These are phyloP conservation scores for Eucalyptus fibrosa DNA, from an alignment of 345 rosid genomes.

Conservation along the genomic window DNA sequence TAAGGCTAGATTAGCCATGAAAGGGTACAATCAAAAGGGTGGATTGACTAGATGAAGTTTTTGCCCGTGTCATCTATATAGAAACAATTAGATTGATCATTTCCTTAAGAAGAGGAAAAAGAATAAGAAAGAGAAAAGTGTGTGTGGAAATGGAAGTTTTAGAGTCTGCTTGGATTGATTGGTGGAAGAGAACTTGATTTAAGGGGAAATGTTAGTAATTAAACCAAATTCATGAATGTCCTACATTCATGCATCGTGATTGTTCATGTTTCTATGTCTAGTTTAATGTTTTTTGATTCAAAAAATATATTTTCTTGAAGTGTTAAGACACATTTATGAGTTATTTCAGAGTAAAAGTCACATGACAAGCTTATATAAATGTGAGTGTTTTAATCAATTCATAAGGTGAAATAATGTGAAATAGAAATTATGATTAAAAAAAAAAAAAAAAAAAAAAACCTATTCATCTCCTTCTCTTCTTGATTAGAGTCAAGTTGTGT, in stretches of 20 bases:
- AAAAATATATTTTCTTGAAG: background rate
- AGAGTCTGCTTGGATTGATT: no score
- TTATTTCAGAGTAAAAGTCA: background rate
- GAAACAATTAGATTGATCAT: no score
- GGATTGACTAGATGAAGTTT: no score
- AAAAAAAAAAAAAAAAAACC: fast-evolving
- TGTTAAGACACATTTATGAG: background rate
- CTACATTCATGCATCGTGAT: background rate
- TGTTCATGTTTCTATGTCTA: background rate
- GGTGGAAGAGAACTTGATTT: background rate
- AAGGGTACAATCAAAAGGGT: no score
- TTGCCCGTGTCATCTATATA: no score
- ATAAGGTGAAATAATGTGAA: background rate
- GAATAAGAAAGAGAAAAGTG: no score
- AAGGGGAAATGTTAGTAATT: background rate
- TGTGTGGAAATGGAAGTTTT: no score
- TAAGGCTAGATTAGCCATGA: no score
- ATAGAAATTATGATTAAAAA: no score
- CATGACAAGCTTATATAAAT: background rate
- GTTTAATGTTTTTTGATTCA: background rate
- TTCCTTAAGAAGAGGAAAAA: no score
- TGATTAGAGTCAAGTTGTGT: no score
- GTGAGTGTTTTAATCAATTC: background rate
- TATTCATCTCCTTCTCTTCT: background rate
- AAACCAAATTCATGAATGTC: background rate